These are phyloP conservation scores for Dryas drummondii DNA, from an alignment of 306 rosid species.

Conservation along the genomic window DNA sequence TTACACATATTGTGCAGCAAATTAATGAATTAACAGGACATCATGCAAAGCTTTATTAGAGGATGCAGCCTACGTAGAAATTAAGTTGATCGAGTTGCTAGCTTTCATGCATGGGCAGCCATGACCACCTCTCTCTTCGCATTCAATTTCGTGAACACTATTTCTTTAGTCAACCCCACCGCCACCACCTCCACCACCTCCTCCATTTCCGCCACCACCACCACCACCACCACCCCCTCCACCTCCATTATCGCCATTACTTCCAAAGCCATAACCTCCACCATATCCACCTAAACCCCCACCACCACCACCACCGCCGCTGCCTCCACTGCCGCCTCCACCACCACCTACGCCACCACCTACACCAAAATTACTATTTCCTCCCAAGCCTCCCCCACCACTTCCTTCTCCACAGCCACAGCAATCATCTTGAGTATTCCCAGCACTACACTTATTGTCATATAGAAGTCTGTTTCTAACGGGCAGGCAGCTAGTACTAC, in stretches of 20 bases:
- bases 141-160: neutral
- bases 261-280: conserved; percentile 7
- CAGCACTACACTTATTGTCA: neutral
- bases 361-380: neutral
- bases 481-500: neutral
- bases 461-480: neutral
- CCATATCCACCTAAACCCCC: neutral
- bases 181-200: neutral
- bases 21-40: no score
- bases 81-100: no score
- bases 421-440: neutral
- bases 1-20: no score
- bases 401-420: conserved; percentile 2
- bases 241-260: neutral
- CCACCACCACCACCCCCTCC: neutral
- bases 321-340: neutral
- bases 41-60: no score
- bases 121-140: no score
- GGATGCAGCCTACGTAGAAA: no score
- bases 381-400: conserved; percentile 1
- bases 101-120: no score
- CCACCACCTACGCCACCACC: conserved; percentile 14
- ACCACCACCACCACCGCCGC: neutral
- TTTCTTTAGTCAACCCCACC: neutral
- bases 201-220: neutral